These are phyloP conservation scores for Colletotrichum magnum DNA, from an alignment of 2,329 filamentous ascomycete species.

Conservation along the genomic window DNA sequence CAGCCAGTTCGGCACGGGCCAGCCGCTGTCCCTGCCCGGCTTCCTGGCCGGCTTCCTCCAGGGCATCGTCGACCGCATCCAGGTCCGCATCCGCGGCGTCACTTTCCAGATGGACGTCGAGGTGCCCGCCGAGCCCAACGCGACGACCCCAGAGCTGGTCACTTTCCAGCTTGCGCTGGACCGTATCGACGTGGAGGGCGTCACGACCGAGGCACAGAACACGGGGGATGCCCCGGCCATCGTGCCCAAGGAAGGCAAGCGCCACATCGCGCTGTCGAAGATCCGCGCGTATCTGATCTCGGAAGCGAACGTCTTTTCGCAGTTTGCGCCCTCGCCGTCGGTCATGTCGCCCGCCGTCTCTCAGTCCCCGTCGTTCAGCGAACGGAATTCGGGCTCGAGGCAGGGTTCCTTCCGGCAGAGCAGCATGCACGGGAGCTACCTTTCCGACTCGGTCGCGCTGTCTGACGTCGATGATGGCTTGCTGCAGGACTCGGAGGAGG, in stretches of 20 bases:
- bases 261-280: conserved; percentile 73
- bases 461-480: conserved; percentile 52
- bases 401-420: conserved; percentile 42
- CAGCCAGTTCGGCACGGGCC: conserved; percentile 78
- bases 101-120: conserved; percentile 76
- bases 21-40: conserved; percentile 76
- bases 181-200: conserved; percentile 76
- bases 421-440: conserved; percentile 43
- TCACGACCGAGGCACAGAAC: conserved; percentile 61
- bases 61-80: conserved; percentile 79
- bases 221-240: conserved; percentile 52
- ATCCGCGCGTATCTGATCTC: conserved; percentile 77
- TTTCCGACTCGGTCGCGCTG: conserved; percentile 52
- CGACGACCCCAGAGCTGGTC: conserved; percentile 66
- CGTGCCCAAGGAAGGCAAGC: conserved; percentile 73
- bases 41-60: conserved; percentile 82
- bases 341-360: conserved; percentile 68
- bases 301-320: conserved; percentile 76
- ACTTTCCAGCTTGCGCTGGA: conserved; percentile 77
- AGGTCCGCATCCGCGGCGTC: conserved; percentile 76
- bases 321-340: conserved; percentile 66
- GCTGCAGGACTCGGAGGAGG: conserved; percentile 68
- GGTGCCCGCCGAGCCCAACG: conserved; percentile 63
- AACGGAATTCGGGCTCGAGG: conserved; percentile 45
- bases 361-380: conserved; percentile 58